Percentiles rank a stretch among this genome's conserved stretches.
Conservation (phyloP, 257 asterid species). For the Lithospermum erythrorhizon region DNA sequence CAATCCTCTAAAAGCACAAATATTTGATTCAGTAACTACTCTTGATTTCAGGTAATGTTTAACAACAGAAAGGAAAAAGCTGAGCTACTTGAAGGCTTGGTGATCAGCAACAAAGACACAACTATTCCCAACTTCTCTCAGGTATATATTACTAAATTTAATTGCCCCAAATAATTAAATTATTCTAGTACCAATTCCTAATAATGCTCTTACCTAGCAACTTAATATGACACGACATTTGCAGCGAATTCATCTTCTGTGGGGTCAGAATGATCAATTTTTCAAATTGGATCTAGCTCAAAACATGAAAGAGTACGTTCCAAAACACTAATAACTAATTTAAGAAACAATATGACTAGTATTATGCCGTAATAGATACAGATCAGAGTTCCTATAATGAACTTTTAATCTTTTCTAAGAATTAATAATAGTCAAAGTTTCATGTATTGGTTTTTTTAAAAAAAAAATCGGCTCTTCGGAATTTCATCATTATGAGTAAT, state of each 20-base stretch:
- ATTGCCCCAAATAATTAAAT: too few species aligned
- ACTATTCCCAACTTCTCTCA: not conserved
- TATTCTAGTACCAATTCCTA: too few species aligned
- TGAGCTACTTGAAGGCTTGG: slow-evolving; percentile 69
- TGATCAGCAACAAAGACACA: slow-evolving; percentile 63
- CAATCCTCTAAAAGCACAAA: not conserved
- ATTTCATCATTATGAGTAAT: not conserved
- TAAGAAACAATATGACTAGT: too few species aligned
- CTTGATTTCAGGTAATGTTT: slow-evolving; percentile 66
- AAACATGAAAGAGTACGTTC: slow-evolving; percentile 63
- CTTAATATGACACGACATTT: not conserved
- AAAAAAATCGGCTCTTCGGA: not conserved
- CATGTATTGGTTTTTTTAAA: not conserved
- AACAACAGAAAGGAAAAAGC: slow-evolving; percentile 75
- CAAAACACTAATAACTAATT: not conserved
- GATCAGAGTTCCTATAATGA: too few species aligned
- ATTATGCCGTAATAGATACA: too few species aligned
- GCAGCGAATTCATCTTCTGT: slow-evolving; percentile 77
- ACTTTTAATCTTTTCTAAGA: too few species aligned
- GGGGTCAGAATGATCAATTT: slow-evolving; percentile 90
- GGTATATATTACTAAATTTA: not conserved
- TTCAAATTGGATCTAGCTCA: slow-evolving; percentile 66
- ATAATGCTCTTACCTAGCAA: not conserved
- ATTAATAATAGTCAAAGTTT: too few species aligned
- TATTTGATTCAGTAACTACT: not conserved